Conservation (phyloP, 2,329 filamentous ascomycete genomes). For the Nemania diffusa region DNA sequence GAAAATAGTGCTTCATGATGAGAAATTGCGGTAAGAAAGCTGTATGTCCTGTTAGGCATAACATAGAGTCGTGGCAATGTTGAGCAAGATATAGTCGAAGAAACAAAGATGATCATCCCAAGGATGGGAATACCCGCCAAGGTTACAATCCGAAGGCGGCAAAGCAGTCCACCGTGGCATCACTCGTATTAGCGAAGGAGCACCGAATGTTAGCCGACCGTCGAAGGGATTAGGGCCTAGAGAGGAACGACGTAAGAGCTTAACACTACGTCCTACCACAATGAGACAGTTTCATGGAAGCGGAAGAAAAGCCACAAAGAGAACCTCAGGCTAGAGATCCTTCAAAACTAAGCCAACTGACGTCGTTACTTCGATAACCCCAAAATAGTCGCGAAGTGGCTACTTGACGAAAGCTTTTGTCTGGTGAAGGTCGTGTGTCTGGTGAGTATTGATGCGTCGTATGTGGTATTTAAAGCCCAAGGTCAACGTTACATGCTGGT, state of each 20-base stretch:
- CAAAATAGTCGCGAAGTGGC: not conserved
- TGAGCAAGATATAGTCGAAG: constrained; percentile 28
- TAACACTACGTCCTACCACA: constrained; percentile 6
- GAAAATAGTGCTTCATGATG: constrained; percentile 43
- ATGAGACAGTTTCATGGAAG: constrained; percentile 20
- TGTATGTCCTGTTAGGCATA: constrained; percentile 10
- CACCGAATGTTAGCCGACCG: constrained; percentile 4
- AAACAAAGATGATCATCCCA: constrained; percentile 18
- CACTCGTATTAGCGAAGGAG: not conserved
- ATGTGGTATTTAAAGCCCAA: constrained; percentile 12
- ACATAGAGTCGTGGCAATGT: constrained; percentile 5
- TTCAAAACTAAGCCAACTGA: constrained; percentile 3
- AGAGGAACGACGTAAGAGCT: not conserved
- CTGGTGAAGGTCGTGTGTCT: not conserved
- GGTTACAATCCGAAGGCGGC: not conserved
- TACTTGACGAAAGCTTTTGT: not conserved
- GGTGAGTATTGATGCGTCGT: constrained; percentile 10
- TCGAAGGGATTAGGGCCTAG: not conserved
- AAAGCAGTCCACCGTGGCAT: constrained; percentile 8
- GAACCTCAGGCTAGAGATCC: constrained; percentile 7
- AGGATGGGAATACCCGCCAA: constrained; percentile 12
- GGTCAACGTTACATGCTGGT: constrained; percentile 11
- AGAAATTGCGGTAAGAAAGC: constrained; percentile 1
- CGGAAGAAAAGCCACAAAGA: not conserved
- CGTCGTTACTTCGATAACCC: not conserved